A percentile compares a stretch with the other conserved stretches of the same genome.
These are phyloP conservation scores for Arabidopsis hybrid DNA, from an alignment of 441 rosid genomes.

Conservation along the genomic window DNA sequence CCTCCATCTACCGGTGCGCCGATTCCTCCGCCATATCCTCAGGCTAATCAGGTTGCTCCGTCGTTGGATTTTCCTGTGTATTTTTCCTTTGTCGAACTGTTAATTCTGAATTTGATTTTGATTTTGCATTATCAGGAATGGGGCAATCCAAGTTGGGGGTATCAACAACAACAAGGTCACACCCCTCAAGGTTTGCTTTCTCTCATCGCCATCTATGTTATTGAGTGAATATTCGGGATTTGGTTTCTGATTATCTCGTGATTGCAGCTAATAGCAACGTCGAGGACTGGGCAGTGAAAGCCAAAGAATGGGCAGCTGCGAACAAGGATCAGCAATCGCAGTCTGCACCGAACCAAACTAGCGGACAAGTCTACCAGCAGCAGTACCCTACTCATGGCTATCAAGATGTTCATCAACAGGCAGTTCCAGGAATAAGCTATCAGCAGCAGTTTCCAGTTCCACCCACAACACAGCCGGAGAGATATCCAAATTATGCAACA, in stretches of 20 bases:
- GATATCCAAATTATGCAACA: conserved; percentile 48
- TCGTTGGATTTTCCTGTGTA: conserved; percentile 8
- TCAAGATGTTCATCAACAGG: conserved; percentile 64
- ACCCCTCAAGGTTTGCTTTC: conserved; percentile 54
- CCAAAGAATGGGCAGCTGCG: conserved; percentile 91
- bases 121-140: conserved; percentile 65
- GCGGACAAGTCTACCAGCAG: conserved; percentile 59
- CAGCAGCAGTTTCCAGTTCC: conserved; percentile 73
- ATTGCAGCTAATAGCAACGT: conserved; percentile 59
- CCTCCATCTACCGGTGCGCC: conserved; percentile 55
- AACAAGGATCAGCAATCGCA: conserved; percentile 67
- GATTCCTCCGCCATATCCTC: conserved; percentile 57
- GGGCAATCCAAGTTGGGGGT: conserved; percentile 69
- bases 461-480: conserved; percentile 60
- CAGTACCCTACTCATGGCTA: conserved; percentile 69
- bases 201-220: conserved; percentile 20
- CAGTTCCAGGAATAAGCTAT: conserved; percentile 55
- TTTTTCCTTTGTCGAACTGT: background rate
- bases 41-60: conserved; percentile 50
- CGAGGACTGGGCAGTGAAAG: conserved; percentile 97
- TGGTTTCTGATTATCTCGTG: conserved; percentile 38
- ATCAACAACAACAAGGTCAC: conserved; percentile 79
- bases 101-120: conserved; percentile 21
- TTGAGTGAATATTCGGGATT: conserved; percentile 24
- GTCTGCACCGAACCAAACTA: conserved; percentile 52